Conservation (phyloP, 2,329 filamentous ascomycete genomes). For the Alternaria rosae region DNA sequence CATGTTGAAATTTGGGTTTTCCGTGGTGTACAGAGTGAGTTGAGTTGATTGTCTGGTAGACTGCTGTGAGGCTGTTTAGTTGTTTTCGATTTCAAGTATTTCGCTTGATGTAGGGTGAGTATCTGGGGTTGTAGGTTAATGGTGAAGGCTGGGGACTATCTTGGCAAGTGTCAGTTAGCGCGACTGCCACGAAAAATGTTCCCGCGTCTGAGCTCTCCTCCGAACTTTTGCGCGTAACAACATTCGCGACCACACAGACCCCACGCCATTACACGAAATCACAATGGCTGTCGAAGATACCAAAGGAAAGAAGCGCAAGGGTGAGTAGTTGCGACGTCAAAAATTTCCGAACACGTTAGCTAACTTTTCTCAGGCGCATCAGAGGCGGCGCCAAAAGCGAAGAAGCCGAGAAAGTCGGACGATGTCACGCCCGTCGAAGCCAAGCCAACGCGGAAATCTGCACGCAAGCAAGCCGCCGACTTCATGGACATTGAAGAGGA, state of each 20-base stretch:
- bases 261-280: constrained; percentile 17
- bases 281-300: constrained; percentile 62
- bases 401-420: constrained; percentile 50
- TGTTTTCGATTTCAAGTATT: neutral
- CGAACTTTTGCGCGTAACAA: constrained; percentile 42
- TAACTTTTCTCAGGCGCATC: constrained; percentile 39
- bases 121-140: neutral
- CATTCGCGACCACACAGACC: constrained; percentile 13
- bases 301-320: constrained; percentile 65
- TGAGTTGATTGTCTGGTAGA: neutral
- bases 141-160: constrained; percentile 6
- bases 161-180: constrained; percentile 36
- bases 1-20: constrained; percentile 21
- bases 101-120: neutral
- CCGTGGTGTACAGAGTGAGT: neutral
- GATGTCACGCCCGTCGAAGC: constrained; percentile 31
- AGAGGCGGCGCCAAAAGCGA: constrained; percentile 46
- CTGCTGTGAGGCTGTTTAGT: neutral
- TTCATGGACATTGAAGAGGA: constrained; percentile 42
- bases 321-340: constrained; percentile 38
- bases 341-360: constrained; percentile 8
- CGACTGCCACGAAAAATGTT: constrained; percentile 39
- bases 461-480: constrained; percentile 49
- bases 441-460: constrained; percentile 33
- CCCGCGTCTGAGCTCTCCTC: constrained; percentile 34